A percentile compares a stretch with the other conserved stretches of the same genome.
Evolutionary conservation across 106 monocot genomes (phyloP).

Genomic region (Gastrodia elata): DNA sequence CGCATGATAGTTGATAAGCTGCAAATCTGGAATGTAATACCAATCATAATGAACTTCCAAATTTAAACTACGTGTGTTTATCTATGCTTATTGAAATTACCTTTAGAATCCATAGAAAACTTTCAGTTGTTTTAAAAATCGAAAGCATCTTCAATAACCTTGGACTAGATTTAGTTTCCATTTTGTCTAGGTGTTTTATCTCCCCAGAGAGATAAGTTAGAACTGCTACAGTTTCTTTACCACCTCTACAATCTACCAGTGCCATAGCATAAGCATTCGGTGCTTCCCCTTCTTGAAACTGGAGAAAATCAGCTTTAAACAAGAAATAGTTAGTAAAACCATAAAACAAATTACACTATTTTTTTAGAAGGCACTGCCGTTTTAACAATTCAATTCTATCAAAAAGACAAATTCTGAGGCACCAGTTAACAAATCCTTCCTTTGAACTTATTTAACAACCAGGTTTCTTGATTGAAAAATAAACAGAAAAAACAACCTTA

Average conservation of each 20-base stretch:
- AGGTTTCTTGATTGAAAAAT: not conserved
- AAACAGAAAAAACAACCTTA: constrained; percentile 36
- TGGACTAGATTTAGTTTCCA: constrained; percentile 36
- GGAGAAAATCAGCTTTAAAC: constrained; percentile 14
- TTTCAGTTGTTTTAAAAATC: constrained; percentile 27
- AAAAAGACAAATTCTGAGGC: not conserved
- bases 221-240: constrained; percentile 38
- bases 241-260: constrained; percentile 60
- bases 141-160: constrained; percentile 48
- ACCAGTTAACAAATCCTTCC: not conserved
- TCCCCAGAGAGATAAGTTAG: constrained; percentile 55
- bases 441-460: not conserved
- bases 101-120: constrained; percentile 53
- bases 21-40: constrained; percentile 50
- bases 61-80: not conserved
- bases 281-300: constrained; percentile 59
- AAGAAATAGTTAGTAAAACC: not conserved
- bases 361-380: not conserved
- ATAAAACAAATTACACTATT: not conserved
- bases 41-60: constrained; percentile 1
- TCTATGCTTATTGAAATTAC: constrained; percentile 13
- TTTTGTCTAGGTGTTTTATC: constrained; percentile 31
- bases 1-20: constrained; percentile 96
- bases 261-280: constrained; percentile 79
- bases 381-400: not conserved